Conservation (phyloP, 768 basidiomycete species). For the Ramaria sp. region DNA sequence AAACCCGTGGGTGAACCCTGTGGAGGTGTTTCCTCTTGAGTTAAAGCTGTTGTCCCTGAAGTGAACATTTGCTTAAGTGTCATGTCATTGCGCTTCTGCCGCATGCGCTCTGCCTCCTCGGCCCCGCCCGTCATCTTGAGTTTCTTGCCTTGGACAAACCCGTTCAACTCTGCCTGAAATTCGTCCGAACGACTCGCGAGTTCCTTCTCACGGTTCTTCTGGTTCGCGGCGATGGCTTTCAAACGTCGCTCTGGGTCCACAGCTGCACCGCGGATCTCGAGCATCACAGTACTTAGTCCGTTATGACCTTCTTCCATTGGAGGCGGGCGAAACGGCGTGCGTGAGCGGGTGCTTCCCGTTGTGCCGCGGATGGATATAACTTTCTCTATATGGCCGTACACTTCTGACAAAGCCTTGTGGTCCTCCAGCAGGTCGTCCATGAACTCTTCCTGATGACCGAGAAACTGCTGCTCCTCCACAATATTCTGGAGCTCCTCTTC, state of each 20-base stretch:
- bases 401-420: constrained; percentile 76
- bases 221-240: constrained; percentile 87
- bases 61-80: constrained; percentile 86
- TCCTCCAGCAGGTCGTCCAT: constrained; percentile 83
- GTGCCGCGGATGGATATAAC: constrained; percentile 62
- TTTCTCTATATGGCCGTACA: constrained; percentile 87
- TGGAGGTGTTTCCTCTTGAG: neutral
- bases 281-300: constrained; percentile 70
- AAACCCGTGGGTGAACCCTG: neutral
- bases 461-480: constrained; percentile 92
- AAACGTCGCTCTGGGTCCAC: constrained; percentile 76
- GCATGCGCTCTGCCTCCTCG: constrained; percentile 79
- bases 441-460: constrained; percentile 88
- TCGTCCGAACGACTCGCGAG: constrained; percentile 65
- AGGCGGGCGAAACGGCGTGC: constrained; percentile 46
- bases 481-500: constrained; percentile 92
- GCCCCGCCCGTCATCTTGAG: constrained; percentile 94
- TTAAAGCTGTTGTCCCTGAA: neutral
- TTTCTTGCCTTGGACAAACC: constrained; percentile 82
- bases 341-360: constrained; percentile 22
- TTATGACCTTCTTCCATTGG: constrained; percentile 56
- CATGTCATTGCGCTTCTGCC: constrained; percentile 75
- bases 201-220: constrained; percentile 71
- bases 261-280: constrained; percentile 78
- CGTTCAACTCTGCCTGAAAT: constrained; percentile 71